Evolutionary conservation across 495 filamentous ascomycete species (phyloP), one percentile per base, ranked within the genome.

Genomic region (Neurospora sp.): DNA sequence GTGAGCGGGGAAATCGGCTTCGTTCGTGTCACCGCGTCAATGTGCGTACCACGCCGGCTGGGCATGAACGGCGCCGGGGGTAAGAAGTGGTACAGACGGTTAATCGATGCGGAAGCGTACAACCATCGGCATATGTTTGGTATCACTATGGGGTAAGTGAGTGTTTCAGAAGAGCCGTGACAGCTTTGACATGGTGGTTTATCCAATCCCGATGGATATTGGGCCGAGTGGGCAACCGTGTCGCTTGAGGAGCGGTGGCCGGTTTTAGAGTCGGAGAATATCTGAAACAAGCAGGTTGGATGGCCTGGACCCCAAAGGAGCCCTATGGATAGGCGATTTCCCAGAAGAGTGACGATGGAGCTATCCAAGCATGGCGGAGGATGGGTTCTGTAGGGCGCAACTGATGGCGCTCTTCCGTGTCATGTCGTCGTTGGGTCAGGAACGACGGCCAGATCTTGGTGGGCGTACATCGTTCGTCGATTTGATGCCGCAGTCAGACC

Each of bases 11-110:
- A 42, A 60, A 35, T 69, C 27, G 46, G 73, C 39, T 46, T 40
- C 39, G 70, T 54, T 73, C 39, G 62, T n/a, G 70, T 31, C 44
- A 70, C 71, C 71, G 46, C 71, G 70, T 18, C 38, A 44, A 72
- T 71, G 74, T 73, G 42, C 39, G 66, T 75, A 38, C 71, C 69
- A 75, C 49, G 35, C 27, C 40, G 72, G 40, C 75, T 77, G 73
- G 75, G 66, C 73, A 75, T 46, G 44, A 66, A 69, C 18, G 12
- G 72, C 54, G 23, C 71, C 23, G 31, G 39, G 39, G 39, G 62
- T 72, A 70, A 69, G 69, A 35, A 66, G 54, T 66, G 12, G 74
- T 75, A 73, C 75, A 70, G 74, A 73, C 71, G 2, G 35, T 14
- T 27, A 39, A 39, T 70, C 27, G 18, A 38, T 39, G 70, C n/a